phyloP scores from a whole-genome alignment of 139 green algal species.

The Tetradesmus obliquus region DNA sequence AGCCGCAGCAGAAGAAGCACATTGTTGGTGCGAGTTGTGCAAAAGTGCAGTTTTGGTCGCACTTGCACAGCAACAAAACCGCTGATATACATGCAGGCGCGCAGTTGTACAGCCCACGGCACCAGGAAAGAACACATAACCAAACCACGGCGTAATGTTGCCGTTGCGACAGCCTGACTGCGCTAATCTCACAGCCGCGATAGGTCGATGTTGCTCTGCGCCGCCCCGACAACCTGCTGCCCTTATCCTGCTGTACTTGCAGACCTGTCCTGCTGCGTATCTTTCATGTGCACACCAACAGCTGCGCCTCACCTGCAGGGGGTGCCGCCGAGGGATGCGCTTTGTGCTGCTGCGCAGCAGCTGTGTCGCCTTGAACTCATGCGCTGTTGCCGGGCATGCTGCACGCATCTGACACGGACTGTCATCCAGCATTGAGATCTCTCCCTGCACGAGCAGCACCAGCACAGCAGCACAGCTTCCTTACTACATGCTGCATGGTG shows the following conservation, averaged over 20 bases:
- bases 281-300: neutral
- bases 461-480: neutral
- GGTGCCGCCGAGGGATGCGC: neutral
- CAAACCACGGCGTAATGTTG: no score
- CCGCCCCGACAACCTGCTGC: no score
- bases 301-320: neutral
- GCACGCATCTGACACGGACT: neutral
- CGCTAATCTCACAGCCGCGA: no score
- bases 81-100: neutral
- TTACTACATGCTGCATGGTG: neutral
- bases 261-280: neutral
- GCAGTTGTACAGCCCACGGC: no score
- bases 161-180: no score
- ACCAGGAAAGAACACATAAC: no score
- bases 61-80: neutral
- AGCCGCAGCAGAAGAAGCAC: neutral
- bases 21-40: neutral
- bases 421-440: neutral
- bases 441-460: neutral
- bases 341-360: neutral
- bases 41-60: neutral
- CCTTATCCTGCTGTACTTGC: neutral
- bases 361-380: neutral
- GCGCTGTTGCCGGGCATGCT: neutral
- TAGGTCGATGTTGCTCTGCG: no score